Conservation (phyloP, 2,329 filamentous ascomycete species). For the Dendryphion nanum region DNA sequence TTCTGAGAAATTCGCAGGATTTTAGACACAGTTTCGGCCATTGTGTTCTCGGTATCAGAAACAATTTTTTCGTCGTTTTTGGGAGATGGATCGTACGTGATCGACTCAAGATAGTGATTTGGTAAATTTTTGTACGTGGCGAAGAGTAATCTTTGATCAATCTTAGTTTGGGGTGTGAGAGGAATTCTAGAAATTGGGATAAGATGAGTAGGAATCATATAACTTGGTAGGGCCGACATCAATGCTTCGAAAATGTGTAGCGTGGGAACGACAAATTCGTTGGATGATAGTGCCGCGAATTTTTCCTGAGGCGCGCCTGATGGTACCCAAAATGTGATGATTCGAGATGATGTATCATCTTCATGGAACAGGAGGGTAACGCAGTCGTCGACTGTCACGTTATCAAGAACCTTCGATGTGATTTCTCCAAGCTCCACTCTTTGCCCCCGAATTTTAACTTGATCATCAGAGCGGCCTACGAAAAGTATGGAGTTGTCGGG, state of each 20-base stretch:
- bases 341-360: slow-evolving; percentile 45
- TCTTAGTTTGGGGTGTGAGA: slow-evolving; percentile 71
- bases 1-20: slow-evolving; percentile 47
- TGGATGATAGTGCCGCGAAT: slow-evolving; percentile 42
- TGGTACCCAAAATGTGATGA: slow-evolving; percentile 71
- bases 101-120: slow-evolving; percentile 45
- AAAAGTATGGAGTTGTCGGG: slow-evolving; percentile 74
- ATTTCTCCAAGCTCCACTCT: slow-evolving; percentile 78
- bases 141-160: slow-evolving; percentile 60
- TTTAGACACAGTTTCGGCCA: slow-evolving; percentile 57
- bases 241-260: slow-evolving; percentile 56
- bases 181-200: slow-evolving; percentile 70
- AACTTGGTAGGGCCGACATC: slow-evolving; percentile 59
- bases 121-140: slow-evolving; percentile 49
- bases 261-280: slow-evolving; percentile 21
- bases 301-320: slow-evolving; percentile 8
- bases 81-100: slow-evolving; percentile 32
- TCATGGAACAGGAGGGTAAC: slow-evolving; percentile 59
- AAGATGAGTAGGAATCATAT: slow-evolving; percentile 77
- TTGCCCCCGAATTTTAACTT: slow-evolving; percentile 79
- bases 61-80: slow-evolving; percentile 44
- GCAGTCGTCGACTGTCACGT: slow-evolving; percentile 57
- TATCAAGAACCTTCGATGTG: slow-evolving; percentile 59
- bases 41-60: slow-evolving; percentile 54
- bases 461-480: slow-evolving; percentile 70